Percentiles rank a stretch among this genome's conserved stretches.
These are phyloP conservation scores for Colletotrichum sp. DNA, from an alignment of 2,329 filamentous ascomycete species.

Conservation along the genomic window DNA sequence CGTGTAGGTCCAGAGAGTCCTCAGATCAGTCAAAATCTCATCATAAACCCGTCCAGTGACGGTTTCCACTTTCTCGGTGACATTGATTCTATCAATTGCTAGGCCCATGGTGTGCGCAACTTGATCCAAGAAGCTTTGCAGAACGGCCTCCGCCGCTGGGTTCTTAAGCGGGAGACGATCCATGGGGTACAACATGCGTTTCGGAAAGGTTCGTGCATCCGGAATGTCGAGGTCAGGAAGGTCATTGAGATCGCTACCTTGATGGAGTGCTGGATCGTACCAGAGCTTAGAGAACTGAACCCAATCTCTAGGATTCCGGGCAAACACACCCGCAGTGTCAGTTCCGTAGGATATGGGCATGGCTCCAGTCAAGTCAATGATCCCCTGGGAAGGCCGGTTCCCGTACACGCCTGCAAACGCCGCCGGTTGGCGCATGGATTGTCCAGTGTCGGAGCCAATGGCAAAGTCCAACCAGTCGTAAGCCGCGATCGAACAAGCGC, in stretches of 20 bases:
- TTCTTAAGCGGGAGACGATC: neutral
- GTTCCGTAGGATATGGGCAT: neutral
- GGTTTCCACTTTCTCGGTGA: neutral
- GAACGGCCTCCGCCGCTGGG: neutral
- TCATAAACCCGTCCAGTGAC: neutral
- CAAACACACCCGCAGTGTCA: neutral
- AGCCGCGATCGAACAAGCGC: neutral
- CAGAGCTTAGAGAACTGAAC: neutral
- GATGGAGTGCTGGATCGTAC: neutral
- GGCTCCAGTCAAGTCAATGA: neutral
- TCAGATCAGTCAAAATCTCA: rapidly evolving
- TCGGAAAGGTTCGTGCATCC: neutral
- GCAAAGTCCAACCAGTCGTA: neutral
- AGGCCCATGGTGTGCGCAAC: neutral
- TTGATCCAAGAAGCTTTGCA: neutral
- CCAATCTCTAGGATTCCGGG: neutral
- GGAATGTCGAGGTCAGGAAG: neutral
- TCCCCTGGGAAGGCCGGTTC: rapidly evolving
- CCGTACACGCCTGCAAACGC: neutral
- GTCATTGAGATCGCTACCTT: neutral
- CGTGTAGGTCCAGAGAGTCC: neutral
- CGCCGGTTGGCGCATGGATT: neutral
- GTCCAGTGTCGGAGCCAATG: neutral
- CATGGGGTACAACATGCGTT: neutral
- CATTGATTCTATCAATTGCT: neutral